Conservation (phyloP, 768 basidiomycete species). For the Mycena vitilis region DNA sequence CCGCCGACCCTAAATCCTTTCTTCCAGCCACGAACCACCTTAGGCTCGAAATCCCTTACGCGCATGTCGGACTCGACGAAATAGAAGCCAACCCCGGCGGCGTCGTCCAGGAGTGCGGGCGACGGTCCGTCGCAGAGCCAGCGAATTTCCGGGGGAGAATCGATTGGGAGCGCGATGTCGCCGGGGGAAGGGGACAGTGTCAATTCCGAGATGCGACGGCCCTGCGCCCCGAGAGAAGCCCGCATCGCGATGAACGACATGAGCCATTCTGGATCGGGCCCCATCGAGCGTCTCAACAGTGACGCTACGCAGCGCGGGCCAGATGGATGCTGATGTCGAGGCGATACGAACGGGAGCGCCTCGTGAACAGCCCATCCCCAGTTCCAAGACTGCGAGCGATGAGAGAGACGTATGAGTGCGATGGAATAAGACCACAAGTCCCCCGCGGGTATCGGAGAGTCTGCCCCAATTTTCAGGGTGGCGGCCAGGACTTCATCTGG, state of each 20-base stretch:
- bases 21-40: too few relatives aligned
- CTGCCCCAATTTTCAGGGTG: too few relatives aligned
- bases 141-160: neutral
- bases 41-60: neutral
- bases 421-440: too few relatives aligned
- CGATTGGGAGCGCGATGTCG: neutral
- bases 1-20: too few relatives aligned
- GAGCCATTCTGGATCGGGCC: neutral
- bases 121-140: slow-evolving; percentile 10
- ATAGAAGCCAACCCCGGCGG: neutral
- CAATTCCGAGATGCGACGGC: neutral
- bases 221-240: neutral
- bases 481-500: too few relatives aligned
- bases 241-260: neutral
- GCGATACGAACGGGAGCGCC: too few relatives aligned
- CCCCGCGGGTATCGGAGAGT: too few relatives aligned
- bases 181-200: neutral
- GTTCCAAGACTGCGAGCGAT: too few relatives aligned
- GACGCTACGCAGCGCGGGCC: slow-evolving; percentile 8
- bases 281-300: neutral
- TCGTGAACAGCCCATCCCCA: too few relatives aligned
- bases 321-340: too few relatives aligned
- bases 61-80: slow-evolving; percentile 5
- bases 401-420: too few relatives aligned
- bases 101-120: slow-evolving; percentile 10